phyloP scores from a whole-genome alignment of 192 early-diverging fungal genomes.

The Martensiomyces pterosporus region DNA sequence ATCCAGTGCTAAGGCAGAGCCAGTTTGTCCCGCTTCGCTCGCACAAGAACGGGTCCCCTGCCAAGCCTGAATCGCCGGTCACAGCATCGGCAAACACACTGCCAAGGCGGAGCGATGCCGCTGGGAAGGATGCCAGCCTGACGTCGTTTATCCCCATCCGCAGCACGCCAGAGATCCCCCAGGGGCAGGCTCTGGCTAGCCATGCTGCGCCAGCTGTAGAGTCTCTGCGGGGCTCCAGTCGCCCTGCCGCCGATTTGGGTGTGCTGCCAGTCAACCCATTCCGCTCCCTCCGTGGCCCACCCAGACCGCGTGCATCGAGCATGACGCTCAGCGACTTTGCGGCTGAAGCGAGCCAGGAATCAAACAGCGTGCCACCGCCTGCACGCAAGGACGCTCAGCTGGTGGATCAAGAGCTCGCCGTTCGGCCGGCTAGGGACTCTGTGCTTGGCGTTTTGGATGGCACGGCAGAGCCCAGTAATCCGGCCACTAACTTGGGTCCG shows the following conservation, averaged over 20 bases:
- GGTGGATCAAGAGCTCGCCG: conserved; percentile 1
- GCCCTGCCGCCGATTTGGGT: background rate
- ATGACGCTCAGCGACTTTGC: conserved; percentile 10
- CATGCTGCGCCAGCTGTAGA: too few relatives aligned
- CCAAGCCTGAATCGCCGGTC: background rate
- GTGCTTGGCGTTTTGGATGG: conserved; percentile 43
- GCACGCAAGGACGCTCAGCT: background rate
- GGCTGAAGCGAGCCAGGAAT: too few relatives aligned
- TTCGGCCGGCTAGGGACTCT: conserved; percentile 17
- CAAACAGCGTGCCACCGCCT: too few relatives aligned
- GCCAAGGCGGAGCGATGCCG: too few relatives aligned
- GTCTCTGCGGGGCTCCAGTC: conserved; percentile 19
- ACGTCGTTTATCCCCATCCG: background rate
- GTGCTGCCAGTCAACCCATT: conserved; percentile 2
- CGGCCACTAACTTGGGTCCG: background rate
- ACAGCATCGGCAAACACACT: too few relatives aligned
- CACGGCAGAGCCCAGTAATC: conserved; percentile 36
- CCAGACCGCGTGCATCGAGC: conserved; percentile 13
- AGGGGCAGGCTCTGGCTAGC: too few relatives aligned
- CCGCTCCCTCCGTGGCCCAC: background rate
- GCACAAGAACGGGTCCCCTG: background rate
- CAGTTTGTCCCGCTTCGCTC: background rate
- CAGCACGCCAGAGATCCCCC: background rate
- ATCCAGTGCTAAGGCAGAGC: background rate
- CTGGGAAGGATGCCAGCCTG: background rate